Base-by-base conservation (phyloP, 2,329 filamentous ascomycete genomes). In the Hypomyces rosellus region DNA sequence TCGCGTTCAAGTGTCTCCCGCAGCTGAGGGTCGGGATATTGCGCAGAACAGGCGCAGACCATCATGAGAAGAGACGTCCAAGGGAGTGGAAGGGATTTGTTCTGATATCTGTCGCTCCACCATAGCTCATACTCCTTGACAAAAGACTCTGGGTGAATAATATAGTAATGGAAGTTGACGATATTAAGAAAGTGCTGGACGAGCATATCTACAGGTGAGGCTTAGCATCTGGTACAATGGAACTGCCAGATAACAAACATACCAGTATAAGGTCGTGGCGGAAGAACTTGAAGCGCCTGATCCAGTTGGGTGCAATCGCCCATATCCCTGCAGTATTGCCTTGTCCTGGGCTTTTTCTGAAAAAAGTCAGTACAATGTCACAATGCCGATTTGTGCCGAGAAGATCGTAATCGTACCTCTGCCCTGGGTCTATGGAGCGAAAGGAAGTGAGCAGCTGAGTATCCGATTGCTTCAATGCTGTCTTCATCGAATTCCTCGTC, bases 121-220 rank as follows among this genome's bases (percentile, higher is more conserved):
- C 69, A 71, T 13, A 55, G 50, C 34, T 63, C 57, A 40, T 71
- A 70, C 20, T 70, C 65, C 34, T 65, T 61, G 12, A 68, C 34
- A 34, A 71, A 70, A 5, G 59, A 57, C 0, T 62, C 54, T 0
- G 69, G 65, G 48, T 71, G 69, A 30, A 69, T 55, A 45, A 70
- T 65, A 51, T 70, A 70, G 59, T 68, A 67, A 51, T 70, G 67
- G 45, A 61, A 70, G 51, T 71, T 71, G 53, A 65, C 67, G 38
- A 63, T 60, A 45, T 61, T 59, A 13, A 71, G 56, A 47, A 70
- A 71, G 54, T 68, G 68, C 37, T 71, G 63, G 9, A 71, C 61
- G 6, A 71, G 58, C 9, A 55, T 57, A 50, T 70, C 69, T 71
- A 41, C 3, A 33, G 20, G 12, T 8, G 33, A 38, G 25, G 20